A percentile compares a stretch with the other conserved stretches of the same genome.
These are phyloP conservation scores for Marasmius oreades DNA, from an alignment of 1,284 basidiomycete species.

Conservation along the genomic window DNA sequence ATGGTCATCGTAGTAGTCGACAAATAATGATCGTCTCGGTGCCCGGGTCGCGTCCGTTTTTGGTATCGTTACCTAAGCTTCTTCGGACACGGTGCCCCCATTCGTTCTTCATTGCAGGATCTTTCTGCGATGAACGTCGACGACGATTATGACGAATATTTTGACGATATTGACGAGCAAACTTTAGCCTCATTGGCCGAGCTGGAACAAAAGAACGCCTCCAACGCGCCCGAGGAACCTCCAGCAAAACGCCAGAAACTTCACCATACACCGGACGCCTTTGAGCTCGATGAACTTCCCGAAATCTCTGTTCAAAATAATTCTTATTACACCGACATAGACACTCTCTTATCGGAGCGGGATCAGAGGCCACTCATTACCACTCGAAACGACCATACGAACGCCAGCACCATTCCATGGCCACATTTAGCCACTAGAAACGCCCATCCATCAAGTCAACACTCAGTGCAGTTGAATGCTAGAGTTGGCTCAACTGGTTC, in stretches of 20 bases:
- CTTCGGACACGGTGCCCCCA: background rate
- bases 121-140: background rate
- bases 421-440: background rate
- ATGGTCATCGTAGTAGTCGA: background rate
- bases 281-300: constrained; percentile 14
- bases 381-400: background rate
- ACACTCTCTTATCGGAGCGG: background rate
- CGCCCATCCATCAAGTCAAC: background rate
- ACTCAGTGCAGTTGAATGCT: background rate
- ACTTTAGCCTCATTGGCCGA: constrained; percentile 58
- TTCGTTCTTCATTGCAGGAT: background rate
- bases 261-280: constrained; percentile 14
- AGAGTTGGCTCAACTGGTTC: background rate
- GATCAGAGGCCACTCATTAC: background rate
- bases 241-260: constrained; percentile 57
- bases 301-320: constrained; percentile 13
- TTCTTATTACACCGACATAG: constrained; percentile 10
- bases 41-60: background rate
- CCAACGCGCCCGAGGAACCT: constrained; percentile 27
- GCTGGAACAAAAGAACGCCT: constrained; percentile 42
- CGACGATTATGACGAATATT: constrained; percentile 62
- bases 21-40: background rate
- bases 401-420: background rate
- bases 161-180: constrained; percentile 63
- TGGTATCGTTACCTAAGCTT: constrained; percentile 14